phyloP scores from a whole-genome alignment of 192 early-diverging fungal genomes.

The Coemansia sp. region DNA sequence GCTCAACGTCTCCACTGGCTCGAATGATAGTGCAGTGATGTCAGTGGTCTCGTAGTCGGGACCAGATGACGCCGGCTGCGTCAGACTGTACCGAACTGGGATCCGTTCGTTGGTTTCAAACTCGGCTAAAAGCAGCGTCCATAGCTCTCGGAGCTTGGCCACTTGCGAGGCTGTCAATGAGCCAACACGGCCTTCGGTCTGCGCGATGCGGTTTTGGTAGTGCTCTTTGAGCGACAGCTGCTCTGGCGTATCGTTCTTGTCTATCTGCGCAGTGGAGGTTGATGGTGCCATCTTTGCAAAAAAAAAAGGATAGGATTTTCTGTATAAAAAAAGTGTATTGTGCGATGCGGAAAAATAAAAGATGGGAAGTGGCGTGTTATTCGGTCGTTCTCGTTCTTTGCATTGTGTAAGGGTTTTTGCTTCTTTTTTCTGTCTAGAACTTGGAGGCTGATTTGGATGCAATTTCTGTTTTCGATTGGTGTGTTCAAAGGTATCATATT shows the following conservation, averaged over 20 bases:
- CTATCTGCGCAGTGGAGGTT: not conserved
- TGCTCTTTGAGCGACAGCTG: constrained; percentile 32
- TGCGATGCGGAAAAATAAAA: not conserved
- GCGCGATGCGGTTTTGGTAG: constrained; percentile 22
- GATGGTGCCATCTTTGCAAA: not conserved
- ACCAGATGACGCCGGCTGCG: not conserved
- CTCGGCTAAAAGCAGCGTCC: constrained; percentile 47
- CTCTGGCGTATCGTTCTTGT: not conserved
- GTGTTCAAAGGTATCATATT: not conserved
- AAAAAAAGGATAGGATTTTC: not conserved
- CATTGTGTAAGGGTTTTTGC: too few relatives aligned
- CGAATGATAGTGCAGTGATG: constrained; percentile 31
- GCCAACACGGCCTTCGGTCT: constrained; percentile 39
- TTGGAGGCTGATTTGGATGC: too few relatives aligned
- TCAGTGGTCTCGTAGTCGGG: not conserved
- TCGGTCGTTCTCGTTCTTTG: too few relatives aligned
- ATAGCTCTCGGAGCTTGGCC: constrained; percentile 50
- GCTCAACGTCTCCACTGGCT: constrained; percentile 34
- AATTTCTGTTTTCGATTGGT: not conserved
- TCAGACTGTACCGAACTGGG: constrained; percentile 15
- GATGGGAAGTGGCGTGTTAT: too few relatives aligned
- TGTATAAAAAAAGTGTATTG: not conserved
- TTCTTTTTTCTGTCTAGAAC: too few relatives aligned
- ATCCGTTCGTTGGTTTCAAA: constrained; percentile 25
- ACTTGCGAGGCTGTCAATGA: constrained; percentile 39